Evolutionary conservation across 257 asterid species (phyloP), one percentile per base, ranked within the genome.

Genomic region (Prunella vulgaris): DNA sequence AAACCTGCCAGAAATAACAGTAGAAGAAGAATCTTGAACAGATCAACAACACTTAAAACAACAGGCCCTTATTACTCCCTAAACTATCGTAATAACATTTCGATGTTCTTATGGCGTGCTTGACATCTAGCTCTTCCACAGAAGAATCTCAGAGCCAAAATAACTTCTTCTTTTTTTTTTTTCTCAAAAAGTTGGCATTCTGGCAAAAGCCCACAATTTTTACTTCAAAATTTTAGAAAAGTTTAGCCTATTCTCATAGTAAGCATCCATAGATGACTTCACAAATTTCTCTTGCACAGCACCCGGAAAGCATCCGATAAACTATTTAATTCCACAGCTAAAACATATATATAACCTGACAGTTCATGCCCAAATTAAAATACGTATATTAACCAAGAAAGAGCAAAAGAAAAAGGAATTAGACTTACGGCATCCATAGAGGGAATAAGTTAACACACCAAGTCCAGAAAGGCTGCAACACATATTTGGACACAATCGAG

Each of bases 401-500:
- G n/a, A 9, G 35, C 21, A 64, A 24, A 14, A 22, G 2, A 71
- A 17, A 4, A 9, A 37, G 30, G 0, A 21, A 12, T 30, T 30
- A 49, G 32, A 79, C 95, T 83, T 83, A 93, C 99, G 99, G 96
- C 96, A 94, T 89, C 99, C 99, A 94, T 61, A 94, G 99, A 60
- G 99, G 99, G 86, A 94, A 94, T 44, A 90, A 78, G 68, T 79
- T 86, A 64, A 94, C 99, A 69, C 80, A 89, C 59, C 90, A 92
- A 52, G 89, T 80, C 99, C 99, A 94, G 68, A 87, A 94, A 46
- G 99, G 99, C 78, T 94, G 96, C 87, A 94, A 57, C 63, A 91
- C 82, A 56, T 88, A 94, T 84, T 94, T 94, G 3, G 99, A 84
- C 33, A 94, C 66, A 32, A 78, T 72, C 4, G 99, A 94, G 84